phyloP scores from a whole-genome alignment of 2,329 filamentous ascomycete species.

The Sclerotinia borealis region DNA sequence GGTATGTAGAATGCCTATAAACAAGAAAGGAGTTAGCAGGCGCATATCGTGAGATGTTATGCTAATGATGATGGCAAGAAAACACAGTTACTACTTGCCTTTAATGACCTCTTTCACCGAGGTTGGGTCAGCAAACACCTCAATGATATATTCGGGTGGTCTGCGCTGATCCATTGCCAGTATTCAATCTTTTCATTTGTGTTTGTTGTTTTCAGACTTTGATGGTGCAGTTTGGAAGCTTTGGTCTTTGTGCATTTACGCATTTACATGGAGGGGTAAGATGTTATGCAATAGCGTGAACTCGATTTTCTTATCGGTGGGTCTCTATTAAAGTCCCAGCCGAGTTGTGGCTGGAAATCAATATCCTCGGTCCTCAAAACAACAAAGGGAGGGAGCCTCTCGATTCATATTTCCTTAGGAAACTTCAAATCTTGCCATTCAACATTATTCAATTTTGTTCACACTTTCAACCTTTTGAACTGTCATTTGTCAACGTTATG shows the following conservation, averaged over 20 bases:
- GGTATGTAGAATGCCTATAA: constrained; percentile 78
- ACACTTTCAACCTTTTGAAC: background rate
- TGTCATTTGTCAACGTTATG: constrained; percentile 17
- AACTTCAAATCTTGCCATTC: background rate
- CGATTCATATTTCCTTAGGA: background rate
- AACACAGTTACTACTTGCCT: constrained; percentile 46
- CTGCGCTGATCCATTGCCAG: constrained; percentile 53
- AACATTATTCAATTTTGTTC: background rate
- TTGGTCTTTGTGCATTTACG: constrained; percentile 10
- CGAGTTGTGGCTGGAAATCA: constrained; percentile 11
- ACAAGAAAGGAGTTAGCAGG: background rate
- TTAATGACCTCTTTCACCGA: constrained; percentile 90
- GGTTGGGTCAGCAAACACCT: constrained; percentile 85
- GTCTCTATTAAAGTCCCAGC: background rate
- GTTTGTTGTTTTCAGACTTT: constrained; percentile 3
- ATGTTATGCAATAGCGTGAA: constrained; percentile 8
- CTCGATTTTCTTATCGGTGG: constrained; percentile 8
- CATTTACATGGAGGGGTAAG: constrained; percentile 11
- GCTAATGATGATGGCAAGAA: background rate
- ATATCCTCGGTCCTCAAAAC: background rate
- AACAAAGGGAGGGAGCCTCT: constrained; percentile 9
- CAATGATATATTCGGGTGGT: constrained; percentile 85
- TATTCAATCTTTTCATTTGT: constrained; percentile 8
- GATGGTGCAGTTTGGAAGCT: constrained; percentile 3
- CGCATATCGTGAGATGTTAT: background rate